Percentiles rank a stretch among this genome's conserved stretches.
phyloP scores from a whole-genome alignment of 768 basidiomycete genomes.

The Suillus cothurnatus region DNA sequence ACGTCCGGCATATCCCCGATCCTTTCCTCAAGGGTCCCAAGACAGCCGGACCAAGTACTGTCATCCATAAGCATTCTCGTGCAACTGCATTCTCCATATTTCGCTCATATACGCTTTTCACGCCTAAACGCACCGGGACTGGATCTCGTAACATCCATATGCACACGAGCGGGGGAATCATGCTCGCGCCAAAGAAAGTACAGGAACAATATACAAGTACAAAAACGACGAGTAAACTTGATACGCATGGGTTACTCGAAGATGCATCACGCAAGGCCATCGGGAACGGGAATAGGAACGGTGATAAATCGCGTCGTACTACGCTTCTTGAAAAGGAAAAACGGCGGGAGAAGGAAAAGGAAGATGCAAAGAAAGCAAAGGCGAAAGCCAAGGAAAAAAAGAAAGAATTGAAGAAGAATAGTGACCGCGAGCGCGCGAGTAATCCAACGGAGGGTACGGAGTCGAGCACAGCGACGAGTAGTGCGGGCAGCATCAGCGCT shows the following conservation, averaged over 20 bases:
- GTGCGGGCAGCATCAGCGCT: conserved; percentile 27
- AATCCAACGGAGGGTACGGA: conserved; percentile 34
- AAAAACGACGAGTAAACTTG: conserved; percentile 66
- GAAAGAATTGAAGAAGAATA: conserved; percentile 31
- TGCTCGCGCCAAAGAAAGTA: conserved; percentile 74
- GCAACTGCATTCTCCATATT: conserved; percentile 80
- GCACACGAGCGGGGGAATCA: conserved; percentile 43
- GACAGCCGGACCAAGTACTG: conserved; percentile 58
- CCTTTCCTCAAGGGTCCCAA: conserved; percentile 44
- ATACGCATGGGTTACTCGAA: conserved; percentile 66
- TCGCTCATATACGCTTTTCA: conserved; percentile 50
- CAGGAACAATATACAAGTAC: conserved; percentile 81
- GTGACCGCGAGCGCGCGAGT: conserved; percentile 22
- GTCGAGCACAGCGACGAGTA: conserved; percentile 33
- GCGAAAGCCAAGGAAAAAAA: conserved; percentile 30
- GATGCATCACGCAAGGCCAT: conserved; percentile 34
- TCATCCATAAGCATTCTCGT: conserved; percentile 83
- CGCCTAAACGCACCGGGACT: conserved; percentile 17
- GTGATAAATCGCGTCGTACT: conserved; percentile 18
- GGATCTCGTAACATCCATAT: conserved; percentile 22
- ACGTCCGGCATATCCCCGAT: conserved; percentile 57
- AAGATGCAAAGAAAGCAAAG: conserved; percentile 19
- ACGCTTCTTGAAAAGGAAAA: conserved; percentile 25
- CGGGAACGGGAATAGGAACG: conserved; percentile 15
- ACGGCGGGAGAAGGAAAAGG: conserved; percentile 17